A percentile compares a stretch with the other conserved stretches of the same genome.
Conservation (phyloP, 164 flowering plant species). For the Houttuynia cordata region DNA sequence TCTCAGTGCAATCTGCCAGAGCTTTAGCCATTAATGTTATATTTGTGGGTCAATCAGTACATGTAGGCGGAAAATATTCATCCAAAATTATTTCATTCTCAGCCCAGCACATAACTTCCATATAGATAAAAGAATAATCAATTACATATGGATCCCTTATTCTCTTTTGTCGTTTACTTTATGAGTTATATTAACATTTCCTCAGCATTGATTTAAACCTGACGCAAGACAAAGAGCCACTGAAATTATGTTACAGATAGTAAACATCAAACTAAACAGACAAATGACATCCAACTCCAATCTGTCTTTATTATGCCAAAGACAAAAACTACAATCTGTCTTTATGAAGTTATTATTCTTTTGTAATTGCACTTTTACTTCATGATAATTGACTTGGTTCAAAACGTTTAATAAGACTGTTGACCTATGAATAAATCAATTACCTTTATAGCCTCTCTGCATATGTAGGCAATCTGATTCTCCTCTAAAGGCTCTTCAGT, state of each 20-base stretch:
- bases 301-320: no score
- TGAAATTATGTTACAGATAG: background rate
- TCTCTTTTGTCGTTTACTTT: no score
- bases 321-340: background rate
- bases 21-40: background rate
- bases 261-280: background rate
- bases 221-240: background rate
- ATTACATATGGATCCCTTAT: no score
- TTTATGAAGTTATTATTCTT: background rate
- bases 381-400: background rate
- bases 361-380: no score
- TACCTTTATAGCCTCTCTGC: slow-evolving; percentile 96
- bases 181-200: no score
- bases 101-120: no score
- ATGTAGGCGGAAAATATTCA: no score
- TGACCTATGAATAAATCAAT: no score
- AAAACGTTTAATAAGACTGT: background rate
- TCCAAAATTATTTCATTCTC: no score
- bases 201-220: background rate
- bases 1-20: no score
- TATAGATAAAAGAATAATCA: no score
- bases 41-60: no score
- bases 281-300: background rate
- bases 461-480: slow-evolving; percentile 90
- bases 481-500: slow-evolving; percentile 90